Conservation (phyloP, 805 yeast species). For the Yarrowia alimentaria region DNA sequence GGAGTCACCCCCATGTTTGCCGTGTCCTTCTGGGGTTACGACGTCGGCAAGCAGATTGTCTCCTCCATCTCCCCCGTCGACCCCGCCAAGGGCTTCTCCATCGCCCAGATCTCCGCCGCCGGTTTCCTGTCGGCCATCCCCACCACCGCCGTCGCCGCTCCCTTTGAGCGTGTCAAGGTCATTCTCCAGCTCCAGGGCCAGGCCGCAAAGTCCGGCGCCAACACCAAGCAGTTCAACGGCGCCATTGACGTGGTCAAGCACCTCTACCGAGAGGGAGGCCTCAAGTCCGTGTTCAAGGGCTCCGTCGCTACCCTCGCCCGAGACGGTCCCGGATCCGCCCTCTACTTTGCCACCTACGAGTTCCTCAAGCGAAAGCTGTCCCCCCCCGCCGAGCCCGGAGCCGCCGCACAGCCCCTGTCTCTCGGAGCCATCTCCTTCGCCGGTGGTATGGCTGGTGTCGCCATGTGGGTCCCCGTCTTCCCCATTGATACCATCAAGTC, state of each 20-base stretch:
- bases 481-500: constrained; percentile 95
- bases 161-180: constrained; percentile 93
- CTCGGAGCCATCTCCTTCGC: constrained; percentile 76
- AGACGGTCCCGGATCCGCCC: constrained; percentile 97
- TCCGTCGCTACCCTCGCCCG: constrained; percentile 89
- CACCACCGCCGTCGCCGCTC: constrained; percentile 94
- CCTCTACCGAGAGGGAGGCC: constrained; percentile 76
- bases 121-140: constrained; percentile 95
- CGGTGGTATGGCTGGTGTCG: constrained; percentile 94
- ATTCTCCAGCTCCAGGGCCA: constrained; percentile 76
- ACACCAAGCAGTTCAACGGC: constrained; percentile 42
- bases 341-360: constrained; percentile 94
- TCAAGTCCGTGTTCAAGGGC: constrained; percentile 83
- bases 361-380: constrained; percentile 64
- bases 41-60: constrained; percentile 80
- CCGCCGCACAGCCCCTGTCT: constrained; percentile 58
- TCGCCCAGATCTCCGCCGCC: constrained; percentile 77
- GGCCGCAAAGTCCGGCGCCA: constrained; percentile 41
- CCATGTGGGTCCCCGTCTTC: constrained; percentile 96
- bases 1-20: constrained; percentile 99
- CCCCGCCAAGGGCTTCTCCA: constrained; percentile 48
- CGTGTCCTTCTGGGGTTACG: constrained; percentile 97
- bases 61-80: constrained; percentile 40
- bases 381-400: constrained; percentile 39
- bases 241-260: constrained; percentile 62